Percentiles rank a stretch among this genome's conserved stretches.
These are phyloP conservation scores for Spathaspora sp. DNA, from an alignment of 1,139 yeast species.

Conservation along the genomic window DNA sequence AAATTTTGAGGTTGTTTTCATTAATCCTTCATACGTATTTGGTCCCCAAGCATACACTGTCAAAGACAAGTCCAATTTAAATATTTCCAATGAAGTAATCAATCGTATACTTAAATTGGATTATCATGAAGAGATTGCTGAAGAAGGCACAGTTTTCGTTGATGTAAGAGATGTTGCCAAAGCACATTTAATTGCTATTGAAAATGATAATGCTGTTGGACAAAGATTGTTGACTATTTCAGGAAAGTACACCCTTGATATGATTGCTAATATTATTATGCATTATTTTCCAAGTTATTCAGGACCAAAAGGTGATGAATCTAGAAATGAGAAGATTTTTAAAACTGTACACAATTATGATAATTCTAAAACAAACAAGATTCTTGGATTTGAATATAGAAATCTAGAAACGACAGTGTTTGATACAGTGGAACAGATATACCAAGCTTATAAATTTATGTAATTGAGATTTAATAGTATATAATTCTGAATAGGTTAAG, in stretches of 20 bases:
- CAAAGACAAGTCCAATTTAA: conserved; percentile 12
- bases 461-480: background rate
- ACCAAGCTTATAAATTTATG: conserved; percentile 15
- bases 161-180: conserved; percentile 43
- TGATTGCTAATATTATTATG: conserved; percentile 31
- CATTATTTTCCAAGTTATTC: conserved; percentile 26
- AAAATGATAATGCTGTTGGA: conserved; percentile 22
- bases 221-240: conserved; percentile 27
- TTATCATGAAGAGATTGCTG: conserved; percentile 16
- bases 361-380: conserved; percentile 23
- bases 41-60: conserved; percentile 42
- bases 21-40: conserved; percentile 36
- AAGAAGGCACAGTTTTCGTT: conserved; percentile 27
- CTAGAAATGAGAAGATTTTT: conserved; percentile 2
- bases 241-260: conserved; percentile 32
- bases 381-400: conserved; percentile 34
- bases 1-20: conserved; percentile 25
- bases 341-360: conserved; percentile 13
- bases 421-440: conserved; percentile 44
- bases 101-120: conserved; percentile 16
- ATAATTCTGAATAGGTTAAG: conserved; percentile 12
- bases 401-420: conserved; percentile 30
- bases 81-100: conserved; percentile 19
- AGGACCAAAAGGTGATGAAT: conserved; percentile 26
- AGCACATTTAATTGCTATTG: conserved; percentile 35